Conservation (phyloP, 805 yeast genomes). For the Wickerhamomyces canadensis region DNA sequence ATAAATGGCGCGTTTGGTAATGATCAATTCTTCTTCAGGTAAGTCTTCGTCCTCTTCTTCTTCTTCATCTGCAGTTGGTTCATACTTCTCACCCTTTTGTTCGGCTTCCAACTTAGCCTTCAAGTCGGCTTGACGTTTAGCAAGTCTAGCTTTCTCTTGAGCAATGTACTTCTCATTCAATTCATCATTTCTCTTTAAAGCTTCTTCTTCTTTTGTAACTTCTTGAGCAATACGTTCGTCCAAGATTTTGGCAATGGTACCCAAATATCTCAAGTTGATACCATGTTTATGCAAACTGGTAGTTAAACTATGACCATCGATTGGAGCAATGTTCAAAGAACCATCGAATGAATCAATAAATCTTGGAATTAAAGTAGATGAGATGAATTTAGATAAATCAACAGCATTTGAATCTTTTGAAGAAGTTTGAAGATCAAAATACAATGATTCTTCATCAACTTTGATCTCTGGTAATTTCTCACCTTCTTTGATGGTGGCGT, state of each 20-base stretch:
- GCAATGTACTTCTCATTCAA: slow-evolving; percentile 14
- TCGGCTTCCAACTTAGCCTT: slow-evolving; percentile 17
- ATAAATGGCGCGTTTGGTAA: slow-evolving; percentile 9
- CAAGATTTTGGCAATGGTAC: slow-evolving; percentile 42
- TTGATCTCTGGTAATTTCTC: slow-evolving; percentile 44
- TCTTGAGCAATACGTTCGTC: slow-evolving; percentile 24
- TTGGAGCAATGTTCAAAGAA: slow-evolving; percentile 49
- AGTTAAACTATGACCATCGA: slow-evolving; percentile 76
- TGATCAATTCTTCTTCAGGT: slow-evolving; percentile 10
- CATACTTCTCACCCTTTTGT: slow-evolving; percentile 20
- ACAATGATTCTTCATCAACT: slow-evolving; percentile 40
- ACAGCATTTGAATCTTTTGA: slow-evolving; percentile 44
- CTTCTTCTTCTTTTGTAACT: slow-evolving; percentile 22
- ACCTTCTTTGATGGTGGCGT: slow-evolving; percentile 20
- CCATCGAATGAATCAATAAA: slow-evolving; percentile 47
- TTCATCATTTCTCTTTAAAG: slow-evolving; percentile 13
- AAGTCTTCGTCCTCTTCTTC: slow-evolving; percentile 17
- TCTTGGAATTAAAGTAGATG: slow-evolving; percentile 53
- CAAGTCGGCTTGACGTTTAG: too few relatives aligned
- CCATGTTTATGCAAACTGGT: slow-evolving; percentile 71
- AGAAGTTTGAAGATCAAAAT: slow-evolving; percentile 60
- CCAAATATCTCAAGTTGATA: slow-evolving; percentile 85
- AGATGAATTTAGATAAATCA: slow-evolving; percentile 61
- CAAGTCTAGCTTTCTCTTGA: slow-evolving; percentile 12
- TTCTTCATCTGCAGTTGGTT: slow-evolving; percentile 15